Evolutionary conservation across 164 flowering plant species (phyloP), one percentile per base, ranked within the genome.

Genomic region (Warburgia ugandensis): DNA sequence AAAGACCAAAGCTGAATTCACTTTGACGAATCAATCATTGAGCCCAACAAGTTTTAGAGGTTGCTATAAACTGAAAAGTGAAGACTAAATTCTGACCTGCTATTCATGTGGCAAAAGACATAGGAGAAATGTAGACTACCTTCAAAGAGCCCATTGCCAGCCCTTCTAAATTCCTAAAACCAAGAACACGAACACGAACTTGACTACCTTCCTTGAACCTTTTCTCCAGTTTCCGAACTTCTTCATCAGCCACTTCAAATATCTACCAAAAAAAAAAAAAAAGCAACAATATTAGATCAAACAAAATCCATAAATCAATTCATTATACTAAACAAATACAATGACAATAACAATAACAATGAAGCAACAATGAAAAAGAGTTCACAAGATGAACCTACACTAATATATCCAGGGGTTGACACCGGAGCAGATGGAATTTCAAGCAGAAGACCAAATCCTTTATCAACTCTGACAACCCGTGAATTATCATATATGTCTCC

Each of bases 401-500:
- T 65, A 46, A 89, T 88, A 67, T 77, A 89, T 46, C 83, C 79
- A 17, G 97, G 94, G 50, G 81, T 81, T 45, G 89, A 52, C 29
- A 40, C 57, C 29, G 97, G 89, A 45, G 39, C 11, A 28, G 94
- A 77, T 27, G 99, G 94, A 50, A 89, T 50, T 66, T 84, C 92
- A 57, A 94, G 82, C 63, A 94, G 73, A 69, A 94, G 76, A 45
- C 99, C 99, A 25, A 65, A 52, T 26, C 88, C 84, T 68, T 67
- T 78, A 64, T 94, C 99, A 57, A 94, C 81, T 70, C 97, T 75
- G 58, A 89, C 69, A n/a, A 94, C 74, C 59, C 81, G 81, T 40
- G 96, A 64, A 54, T 64, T 50, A 23, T 89, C 97, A 71, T 66
- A 83, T 19, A 84, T 83, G 54, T 89, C 96, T 37, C 99, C 99